phyloP scores from a whole-genome alignment of 305 asterid species.

The Solanum hybrid region DNA sequence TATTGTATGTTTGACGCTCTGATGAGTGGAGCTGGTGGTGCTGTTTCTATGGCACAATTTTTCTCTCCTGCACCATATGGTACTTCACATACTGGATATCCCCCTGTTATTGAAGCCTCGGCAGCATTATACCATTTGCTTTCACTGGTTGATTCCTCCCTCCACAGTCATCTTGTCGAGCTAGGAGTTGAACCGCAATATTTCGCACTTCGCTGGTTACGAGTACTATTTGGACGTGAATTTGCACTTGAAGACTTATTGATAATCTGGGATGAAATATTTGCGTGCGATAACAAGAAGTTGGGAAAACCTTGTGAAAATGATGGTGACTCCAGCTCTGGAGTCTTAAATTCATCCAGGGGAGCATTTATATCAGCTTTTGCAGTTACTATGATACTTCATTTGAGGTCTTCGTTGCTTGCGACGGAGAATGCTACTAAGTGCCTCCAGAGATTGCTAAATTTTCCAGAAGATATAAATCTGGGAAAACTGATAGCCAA shows the following conservation, averaged over 20 bases:
- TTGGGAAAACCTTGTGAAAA: constrained; percentile 12
- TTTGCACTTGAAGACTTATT: constrained; percentile 78
- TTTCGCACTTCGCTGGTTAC: constrained; percentile 86
- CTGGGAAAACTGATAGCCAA: constrained; percentile 51
- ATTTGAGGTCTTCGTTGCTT: constrained; percentile 76
- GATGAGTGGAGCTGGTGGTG: constrained; percentile 81
- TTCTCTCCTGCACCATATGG: constrained; percentile 56
- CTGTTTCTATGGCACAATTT: constrained; percentile 76
- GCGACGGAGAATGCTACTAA: constrained; percentile 85
- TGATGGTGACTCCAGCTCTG: constrained; percentile 37
- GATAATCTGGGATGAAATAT: constrained; percentile 85
- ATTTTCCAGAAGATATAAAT: constrained; percentile 59
- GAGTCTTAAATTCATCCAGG: constrained; percentile 60
- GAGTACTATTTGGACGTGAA: constrained; percentile 92
- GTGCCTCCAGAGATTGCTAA: constrained; percentile 81
- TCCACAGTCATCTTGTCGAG: constrained; percentile 83
- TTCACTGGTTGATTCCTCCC: constrained; percentile 73
- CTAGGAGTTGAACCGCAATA: constrained; percentile 95
- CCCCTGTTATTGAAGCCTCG: constrained; percentile 92
- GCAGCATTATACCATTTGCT: constrained; percentile 77
- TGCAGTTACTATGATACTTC: constrained; percentile 88
- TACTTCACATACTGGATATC: constrained; percentile 41
- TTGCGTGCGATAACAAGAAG: constrained; percentile 50
- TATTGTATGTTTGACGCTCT: constrained; percentile 91
- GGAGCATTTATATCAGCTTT: constrained; percentile 88